Evolutionary conservation across 1,139 yeast genomes (phyloP).

Genomic region (Blastobotrys buckinghamii): DNA sequence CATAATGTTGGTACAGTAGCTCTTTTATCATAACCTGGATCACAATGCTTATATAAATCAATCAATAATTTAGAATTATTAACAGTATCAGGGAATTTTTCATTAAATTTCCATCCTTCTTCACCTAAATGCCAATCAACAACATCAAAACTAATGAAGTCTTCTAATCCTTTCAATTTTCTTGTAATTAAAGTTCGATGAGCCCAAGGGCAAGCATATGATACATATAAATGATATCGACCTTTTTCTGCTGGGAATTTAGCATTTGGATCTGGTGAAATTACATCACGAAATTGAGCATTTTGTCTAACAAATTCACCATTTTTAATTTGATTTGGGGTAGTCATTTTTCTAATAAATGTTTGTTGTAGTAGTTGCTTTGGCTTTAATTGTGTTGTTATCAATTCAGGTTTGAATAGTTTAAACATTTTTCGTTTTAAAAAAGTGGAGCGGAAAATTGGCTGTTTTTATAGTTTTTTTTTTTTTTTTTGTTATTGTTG

Average conservation of each 20-base stretch:
- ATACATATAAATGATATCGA: conserved; percentile 83
- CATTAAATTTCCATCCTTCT: conserved; percentile 81
- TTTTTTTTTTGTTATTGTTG: no score
- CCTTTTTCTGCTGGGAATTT: conserved; percentile 66
- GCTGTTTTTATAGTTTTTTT: no score
- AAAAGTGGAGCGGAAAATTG: no score
- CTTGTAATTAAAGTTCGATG: conserved; percentile 78
- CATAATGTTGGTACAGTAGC: conserved; percentile 90
- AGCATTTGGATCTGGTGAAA: conserved; percentile 55
- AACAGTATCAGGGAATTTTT: conserved; percentile 47
- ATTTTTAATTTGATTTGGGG: conserved; percentile 7
- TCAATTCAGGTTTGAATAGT: background rate
- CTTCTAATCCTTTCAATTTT: conserved; percentile 68
- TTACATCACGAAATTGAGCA: conserved; percentile 49
- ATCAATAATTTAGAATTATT: conserved; percentile 57
- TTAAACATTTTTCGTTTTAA: background rate
- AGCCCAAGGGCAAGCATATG: conserved; percentile 95
- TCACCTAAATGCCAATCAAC: conserved; percentile 85
- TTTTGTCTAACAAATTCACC: conserved; percentile 10
- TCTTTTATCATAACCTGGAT: conserved; percentile 71
- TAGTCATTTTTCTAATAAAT: background rate
- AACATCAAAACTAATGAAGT: conserved; percentile 51
- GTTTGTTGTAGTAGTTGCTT: background rate
- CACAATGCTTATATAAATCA: conserved; percentile 67
- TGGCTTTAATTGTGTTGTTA: no score